Conservation (phyloP, 257 asterid species). For the Forsythia viridissima region DNA sequence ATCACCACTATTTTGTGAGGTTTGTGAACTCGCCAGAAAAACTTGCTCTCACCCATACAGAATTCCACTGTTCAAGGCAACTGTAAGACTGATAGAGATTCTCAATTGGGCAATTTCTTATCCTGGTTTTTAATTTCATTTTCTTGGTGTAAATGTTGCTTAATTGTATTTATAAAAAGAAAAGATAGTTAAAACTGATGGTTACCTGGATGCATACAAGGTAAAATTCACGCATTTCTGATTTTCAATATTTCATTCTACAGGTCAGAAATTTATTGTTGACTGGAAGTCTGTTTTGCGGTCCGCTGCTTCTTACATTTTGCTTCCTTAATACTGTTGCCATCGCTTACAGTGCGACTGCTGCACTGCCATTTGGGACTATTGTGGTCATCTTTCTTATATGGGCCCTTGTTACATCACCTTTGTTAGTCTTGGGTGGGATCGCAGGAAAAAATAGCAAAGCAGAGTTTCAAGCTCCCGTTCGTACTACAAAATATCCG, state of each 20-base stretch:
- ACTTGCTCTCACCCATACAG: not conserved
- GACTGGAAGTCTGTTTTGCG: slow-evolving; percentile 78
- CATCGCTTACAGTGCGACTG: slow-evolving; percentile 81
- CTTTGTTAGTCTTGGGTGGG: slow-evolving; percentile 79
- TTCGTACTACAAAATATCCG: slow-evolving; percentile 84
- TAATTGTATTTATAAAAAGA: not conserved
- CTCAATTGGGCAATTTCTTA: no score
- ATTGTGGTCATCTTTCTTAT: slow-evolving; percentile 77
- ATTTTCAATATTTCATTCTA: not conserved
- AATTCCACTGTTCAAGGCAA: not conserved
- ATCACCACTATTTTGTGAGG: not conserved
- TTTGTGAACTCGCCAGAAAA: not conserved
- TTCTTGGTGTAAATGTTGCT: no score
- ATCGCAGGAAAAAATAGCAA: slow-evolving; percentile 89
- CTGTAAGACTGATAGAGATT: not conserved
- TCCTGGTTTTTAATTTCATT: not conserved
- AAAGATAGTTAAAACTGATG: not conserved
- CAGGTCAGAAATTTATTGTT: slow-evolving; percentile 77
- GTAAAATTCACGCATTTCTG: not conserved
- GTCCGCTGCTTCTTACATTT: slow-evolving; percentile 75
- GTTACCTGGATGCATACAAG: not conserved
- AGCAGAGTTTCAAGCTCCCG: slow-evolving; percentile 88
- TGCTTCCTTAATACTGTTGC: slow-evolving; percentile 86
- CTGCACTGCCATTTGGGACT: slow-evolving; percentile 91
- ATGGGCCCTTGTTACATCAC: slow-evolving; percentile 90